Evolutionary conservation across 305 asterid genomes (phyloP).

Genomic region (Solanum hybrid): DNA sequence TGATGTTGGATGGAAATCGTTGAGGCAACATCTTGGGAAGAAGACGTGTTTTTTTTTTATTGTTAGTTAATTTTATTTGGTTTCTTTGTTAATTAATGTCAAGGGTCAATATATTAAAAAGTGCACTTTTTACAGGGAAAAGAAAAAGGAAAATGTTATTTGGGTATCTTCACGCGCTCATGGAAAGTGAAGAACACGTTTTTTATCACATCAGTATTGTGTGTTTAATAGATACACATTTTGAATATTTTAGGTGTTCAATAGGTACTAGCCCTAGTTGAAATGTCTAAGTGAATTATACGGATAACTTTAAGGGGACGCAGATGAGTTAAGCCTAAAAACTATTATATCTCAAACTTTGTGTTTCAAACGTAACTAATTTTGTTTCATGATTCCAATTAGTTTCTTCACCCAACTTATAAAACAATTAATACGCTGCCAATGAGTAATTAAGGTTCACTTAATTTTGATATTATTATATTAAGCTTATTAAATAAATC

Average conservation of each 20-base stretch:
- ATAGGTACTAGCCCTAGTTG: background rate
- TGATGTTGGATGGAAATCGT: background rate
- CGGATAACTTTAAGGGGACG: accelerated
- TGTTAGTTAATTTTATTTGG: too few species aligned
- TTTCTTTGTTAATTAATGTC: background rate
- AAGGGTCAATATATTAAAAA: background rate
- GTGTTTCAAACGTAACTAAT: background rate
- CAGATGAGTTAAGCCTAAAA: background rate
- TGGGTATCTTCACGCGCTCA: background rate
- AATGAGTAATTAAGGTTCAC: background rate
- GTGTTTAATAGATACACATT: background rate
- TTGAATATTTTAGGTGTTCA: background rate
- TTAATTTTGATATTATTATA: too few species aligned
- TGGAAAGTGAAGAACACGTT: background rate
- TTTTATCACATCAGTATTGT: background rate
- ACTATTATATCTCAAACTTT: too few species aligned
- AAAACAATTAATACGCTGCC: background rate
- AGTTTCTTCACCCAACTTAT: background rate
- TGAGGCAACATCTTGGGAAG: background rate
- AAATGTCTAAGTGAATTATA: background rate
- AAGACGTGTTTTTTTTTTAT: too few species aligned
- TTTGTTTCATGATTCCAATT: background rate
- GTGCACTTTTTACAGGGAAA: background rate
- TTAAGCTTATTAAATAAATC: too few species aligned
- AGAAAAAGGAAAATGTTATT: background rate